Percentiles rank a stretch among this genome's conserved stretches.
Conservation (phyloP, 78 protist species). For the Cavenderia fasciculata region DNA sequence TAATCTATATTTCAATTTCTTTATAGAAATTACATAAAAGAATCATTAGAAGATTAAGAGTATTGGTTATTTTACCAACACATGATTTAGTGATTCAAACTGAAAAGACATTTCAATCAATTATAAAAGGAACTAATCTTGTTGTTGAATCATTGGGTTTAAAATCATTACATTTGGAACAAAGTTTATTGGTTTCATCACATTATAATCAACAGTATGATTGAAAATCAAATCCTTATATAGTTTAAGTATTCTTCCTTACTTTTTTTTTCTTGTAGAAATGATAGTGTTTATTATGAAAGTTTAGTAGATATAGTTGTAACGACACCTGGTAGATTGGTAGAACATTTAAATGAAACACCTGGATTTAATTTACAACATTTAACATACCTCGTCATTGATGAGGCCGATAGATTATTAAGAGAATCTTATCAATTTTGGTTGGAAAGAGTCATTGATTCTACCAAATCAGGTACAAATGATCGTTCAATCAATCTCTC, state of each 20-base stretch:
- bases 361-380: constrained; percentile 76
- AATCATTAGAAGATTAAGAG: constrained; percentile 45
- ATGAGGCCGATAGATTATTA: constrained; percentile 91
- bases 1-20: neutral
- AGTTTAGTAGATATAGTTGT: constrained; percentile 87
- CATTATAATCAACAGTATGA: constrained; percentile 39
- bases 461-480: too few relatives aligned
- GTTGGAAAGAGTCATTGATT: constrained; percentile 68
- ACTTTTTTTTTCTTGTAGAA: neutral
- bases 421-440: constrained; percentile 63
- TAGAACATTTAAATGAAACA: constrained; percentile 91
- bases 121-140: constrained; percentile 25
- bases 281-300: constrained; percentile 18
- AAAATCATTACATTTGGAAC: constrained; percentile 43
- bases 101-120: constrained; percentile 48
- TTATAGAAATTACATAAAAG: constrained; percentile 36
- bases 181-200: constrained; percentile 21
- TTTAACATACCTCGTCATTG: constrained; percentile 85
- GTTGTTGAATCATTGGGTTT: constrained; percentile 39
- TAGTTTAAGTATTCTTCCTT: neutral
- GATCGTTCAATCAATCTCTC: too few relatives aligned
- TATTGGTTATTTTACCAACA: constrained; percentile 60
- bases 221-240: neutral
- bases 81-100: constrained; percentile 67
- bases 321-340: constrained; percentile 95